Conservation (phyloP, 108 stramenopile genomes). For the Discostella stelligeroides region DNA sequence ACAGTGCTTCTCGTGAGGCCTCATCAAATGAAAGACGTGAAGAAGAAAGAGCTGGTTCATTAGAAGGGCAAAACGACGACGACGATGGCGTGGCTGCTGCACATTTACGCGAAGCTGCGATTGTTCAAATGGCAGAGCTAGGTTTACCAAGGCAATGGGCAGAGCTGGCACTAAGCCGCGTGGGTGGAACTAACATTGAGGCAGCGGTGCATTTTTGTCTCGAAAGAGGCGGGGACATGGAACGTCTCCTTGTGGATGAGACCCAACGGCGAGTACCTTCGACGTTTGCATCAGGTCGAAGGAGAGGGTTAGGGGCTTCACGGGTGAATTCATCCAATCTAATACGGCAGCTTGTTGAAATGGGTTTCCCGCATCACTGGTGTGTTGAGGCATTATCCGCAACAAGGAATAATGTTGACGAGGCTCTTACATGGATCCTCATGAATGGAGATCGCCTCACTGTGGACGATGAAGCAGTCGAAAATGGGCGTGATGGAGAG, state of each 20-base stretch:
- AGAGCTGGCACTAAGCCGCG: constrained; percentile 85
- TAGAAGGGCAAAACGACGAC: constrained; percentile 27
- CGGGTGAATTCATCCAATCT: constrained; percentile 58
- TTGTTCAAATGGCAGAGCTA: constrained; percentile 88
- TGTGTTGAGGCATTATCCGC: constrained; percentile 90
- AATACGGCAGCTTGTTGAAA: constrained; percentile 90
- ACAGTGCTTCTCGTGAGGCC: constrained; percentile 3
- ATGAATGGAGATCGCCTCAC: constrained; percentile 88
- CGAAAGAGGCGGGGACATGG: constrained; percentile 93
- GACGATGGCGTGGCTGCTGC: constrained; percentile 55
- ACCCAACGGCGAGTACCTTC: constrained; percentile 52
- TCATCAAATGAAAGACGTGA: constrained; percentile 14
- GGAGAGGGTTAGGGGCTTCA: constrained; percentile 43
- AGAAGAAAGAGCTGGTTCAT: constrained; percentile 67
- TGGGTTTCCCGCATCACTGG: constrained; percentile 96
- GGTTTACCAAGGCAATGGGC: constrained; percentile 87
- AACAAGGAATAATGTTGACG: constrained; percentile 92
- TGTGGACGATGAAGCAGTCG: constrained; percentile 71
- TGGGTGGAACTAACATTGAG: constrained; percentile 90
- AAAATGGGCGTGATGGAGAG: constrained; percentile 56
- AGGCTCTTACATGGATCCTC: constrained; percentile 96
- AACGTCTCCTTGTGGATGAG: constrained; percentile 85
- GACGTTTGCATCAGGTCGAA: constrained; percentile 47
- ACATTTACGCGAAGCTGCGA: constrained; percentile 80
- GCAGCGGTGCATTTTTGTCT: constrained; percentile 95